phyloP scores from a whole-genome alignment of 164 flowering plant species.

The Tetrastigma voinierianum region DNA sequence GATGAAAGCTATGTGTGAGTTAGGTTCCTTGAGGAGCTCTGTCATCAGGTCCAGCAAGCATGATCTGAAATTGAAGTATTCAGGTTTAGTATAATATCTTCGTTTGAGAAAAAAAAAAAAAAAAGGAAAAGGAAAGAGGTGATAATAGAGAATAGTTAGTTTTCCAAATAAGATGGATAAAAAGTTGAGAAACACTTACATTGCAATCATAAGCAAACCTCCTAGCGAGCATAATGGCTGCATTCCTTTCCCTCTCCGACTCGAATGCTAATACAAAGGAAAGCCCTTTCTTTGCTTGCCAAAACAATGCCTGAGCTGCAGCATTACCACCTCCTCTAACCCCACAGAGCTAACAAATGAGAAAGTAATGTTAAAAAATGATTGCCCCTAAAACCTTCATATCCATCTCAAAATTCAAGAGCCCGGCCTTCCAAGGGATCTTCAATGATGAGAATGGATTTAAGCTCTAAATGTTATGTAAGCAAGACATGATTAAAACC shows the following conservation, averaged over 20 bases:
- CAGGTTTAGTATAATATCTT: neutral
- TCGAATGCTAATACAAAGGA: constrained; percentile 87
- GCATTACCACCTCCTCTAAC: constrained; percentile 96
- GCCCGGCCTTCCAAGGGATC: no score
- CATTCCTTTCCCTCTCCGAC: constrained; percentile 88
- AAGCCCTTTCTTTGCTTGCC: constrained; percentile 80
- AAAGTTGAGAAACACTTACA: constrained; percentile 44
- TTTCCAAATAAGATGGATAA: neutral
- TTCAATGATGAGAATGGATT: no score
- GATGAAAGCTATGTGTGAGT: constrained; percentile 7
- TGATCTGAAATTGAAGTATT: constrained; percentile 43
- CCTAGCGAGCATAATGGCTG: constrained; percentile 86
- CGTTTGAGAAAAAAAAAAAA: neutral
- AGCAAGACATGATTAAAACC: no score
- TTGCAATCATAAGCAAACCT: constrained; percentile 87
- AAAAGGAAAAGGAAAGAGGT: neutral
- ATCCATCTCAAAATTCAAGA: no score
- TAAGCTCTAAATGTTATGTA: no score
- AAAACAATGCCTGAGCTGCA: constrained; percentile 86
- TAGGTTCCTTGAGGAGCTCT: constrained; percentile 38
- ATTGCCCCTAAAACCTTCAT: neutral
- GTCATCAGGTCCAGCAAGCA: constrained; percentile 83
- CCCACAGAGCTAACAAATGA: constrained; percentile 69
- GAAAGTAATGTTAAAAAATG: constrained; percentile 1
- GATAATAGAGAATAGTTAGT: neutral